phyloP scores from a whole-genome alignment of 1,284 basidiomycete genomes.

The Lignosus rhinocerotis region DNA sequence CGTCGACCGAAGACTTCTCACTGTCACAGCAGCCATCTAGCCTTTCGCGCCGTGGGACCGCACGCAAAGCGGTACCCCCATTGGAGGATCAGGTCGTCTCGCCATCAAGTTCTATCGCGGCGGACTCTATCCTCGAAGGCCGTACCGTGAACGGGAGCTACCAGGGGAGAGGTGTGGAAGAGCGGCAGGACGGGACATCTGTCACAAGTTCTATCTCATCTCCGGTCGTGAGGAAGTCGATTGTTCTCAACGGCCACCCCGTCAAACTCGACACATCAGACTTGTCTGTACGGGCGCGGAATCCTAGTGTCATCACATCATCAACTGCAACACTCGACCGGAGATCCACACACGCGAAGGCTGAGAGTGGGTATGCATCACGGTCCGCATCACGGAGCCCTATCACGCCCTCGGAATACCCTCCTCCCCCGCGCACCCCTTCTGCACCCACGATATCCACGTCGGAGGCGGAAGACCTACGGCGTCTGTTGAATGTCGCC shows the following conservation, averaged over 20 bases:
- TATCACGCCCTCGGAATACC: constrained; percentile 14
- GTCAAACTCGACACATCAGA: constrained; percentile 21
- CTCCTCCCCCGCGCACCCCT: constrained; percentile 18
- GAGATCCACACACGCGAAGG: constrained; percentile 15
- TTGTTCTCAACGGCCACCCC: constrained; percentile 13
- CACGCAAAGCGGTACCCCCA: constrained; percentile 24
- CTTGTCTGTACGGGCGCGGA: constrained; percentile 9
- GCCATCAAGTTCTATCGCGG: constrained; percentile 9
- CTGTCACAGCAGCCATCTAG: constrained; percentile 16
- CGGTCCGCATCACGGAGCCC: constrained; percentile 20
- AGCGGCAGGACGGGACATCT: not conserved
- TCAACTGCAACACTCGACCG: constrained; percentile 13
- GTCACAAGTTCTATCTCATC: not conserved
- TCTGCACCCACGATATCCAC: constrained; percentile 30
- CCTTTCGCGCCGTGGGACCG: constrained; percentile 15
- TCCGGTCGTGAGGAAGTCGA: constrained; percentile 1
- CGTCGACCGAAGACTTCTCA: constrained; percentile 14
- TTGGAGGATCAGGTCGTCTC: constrained; percentile 17
- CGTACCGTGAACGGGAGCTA: constrained; percentile 12
- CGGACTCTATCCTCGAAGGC: constrained; percentile 8
- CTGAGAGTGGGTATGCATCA: constrained; percentile 23
- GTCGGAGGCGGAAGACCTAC: constrained; percentile 63
- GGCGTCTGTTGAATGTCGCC: constrained; percentile 67
- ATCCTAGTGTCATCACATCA: not conserved
- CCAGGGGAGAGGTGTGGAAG: constrained; percentile 4